phyloP scores from a whole-genome alignment of 495 filamentous ascomycete species.

The Elaphomyces granulatus region DNA sequence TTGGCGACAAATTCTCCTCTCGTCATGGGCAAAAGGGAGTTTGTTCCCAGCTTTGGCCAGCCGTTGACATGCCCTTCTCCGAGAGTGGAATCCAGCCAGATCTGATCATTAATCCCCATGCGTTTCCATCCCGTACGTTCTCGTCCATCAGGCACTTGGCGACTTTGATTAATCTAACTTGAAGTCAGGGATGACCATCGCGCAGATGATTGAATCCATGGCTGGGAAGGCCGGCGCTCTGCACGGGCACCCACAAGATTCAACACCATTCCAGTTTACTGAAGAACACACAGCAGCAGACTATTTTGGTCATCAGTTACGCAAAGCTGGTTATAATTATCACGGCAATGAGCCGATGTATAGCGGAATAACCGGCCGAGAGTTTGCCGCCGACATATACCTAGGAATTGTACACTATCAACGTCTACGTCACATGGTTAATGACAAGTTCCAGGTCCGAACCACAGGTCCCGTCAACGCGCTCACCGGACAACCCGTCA shows the following conservation, averaged over 20 bases:
- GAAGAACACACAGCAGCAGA: slow-evolving; percentile 85
- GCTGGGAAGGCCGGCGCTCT: slow-evolving; percentile 90
- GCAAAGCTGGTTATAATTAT: slow-evolving; percentile 92
- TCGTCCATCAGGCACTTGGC: too few relatives aligned
- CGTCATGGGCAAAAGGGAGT: slow-evolving; percentile 53
- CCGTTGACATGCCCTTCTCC: slow-evolving; percentile 90
- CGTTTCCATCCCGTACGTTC: slow-evolving; percentile 80
- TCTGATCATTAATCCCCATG: slow-evolving; percentile 97
- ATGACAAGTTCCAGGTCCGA: slow-evolving; percentile 97
- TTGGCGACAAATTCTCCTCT: slow-evolving; percentile 56
- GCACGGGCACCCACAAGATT: slow-evolving; percentile 88
- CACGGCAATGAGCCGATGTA: slow-evolving; percentile 98
- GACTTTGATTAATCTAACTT: background rate
- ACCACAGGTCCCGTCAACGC: slow-evolving; percentile 83
- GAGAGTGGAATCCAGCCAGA: slow-evolving; percentile 95
- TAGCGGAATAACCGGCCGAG: slow-evolving; percentile 85
- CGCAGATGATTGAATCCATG: slow-evolving; percentile 96
- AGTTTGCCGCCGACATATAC: slow-evolving; percentile 91
- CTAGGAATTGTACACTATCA: slow-evolving; percentile 97
- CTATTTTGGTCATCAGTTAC: slow-evolving; percentile 91
- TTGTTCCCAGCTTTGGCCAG: slow-evolving; percentile 90
- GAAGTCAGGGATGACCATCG: slow-evolving; percentile 72
- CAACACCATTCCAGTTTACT: slow-evolving; percentile 85
- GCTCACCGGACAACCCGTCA: slow-evolving; percentile 90
- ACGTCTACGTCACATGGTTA: slow-evolving; percentile 95